Evolutionary conservation across 1,284 basidiomycete genomes (phyloP), one percentile per base, ranked within the genome.

Genomic region (Marasmius sp.): DNA sequence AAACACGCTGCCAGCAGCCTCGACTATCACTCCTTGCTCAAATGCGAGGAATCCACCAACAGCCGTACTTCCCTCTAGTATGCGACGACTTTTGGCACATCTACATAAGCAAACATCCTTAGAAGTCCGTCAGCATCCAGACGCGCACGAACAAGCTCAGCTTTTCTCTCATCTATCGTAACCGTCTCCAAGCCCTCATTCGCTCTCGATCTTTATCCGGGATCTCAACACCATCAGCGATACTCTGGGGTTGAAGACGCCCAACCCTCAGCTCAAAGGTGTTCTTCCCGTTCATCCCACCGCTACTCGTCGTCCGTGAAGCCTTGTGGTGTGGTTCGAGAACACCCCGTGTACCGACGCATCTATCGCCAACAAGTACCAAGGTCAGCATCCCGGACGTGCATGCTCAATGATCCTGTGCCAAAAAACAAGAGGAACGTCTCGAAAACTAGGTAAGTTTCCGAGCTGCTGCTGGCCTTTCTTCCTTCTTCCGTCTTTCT

Each of bases 381-480:
- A 84, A 70, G 93, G 80, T 82, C 64, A 85, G 97, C 72, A 91
- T 85, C 65, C 93, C 93, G 36, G 91, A 89, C 61, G 82, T 85
- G 67, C 86, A 89, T 73, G 81, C 86, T 51, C 95, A 86, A 76
- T 92, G 98, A 81, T 97, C 99, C 86, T 91, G n/a, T n/a, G n/a
- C n/a, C n/a, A n/a, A n/a, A 92, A 79, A 99, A 97, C 65, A 83
- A 87, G 72, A 85, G 92, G 73, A 86, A 89, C 73, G 94, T 97
- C 62, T 85, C 89, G 69, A 96, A 92, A 82, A 97, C 95, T 75
- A 96, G 95, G 94, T 96, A 71, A 66, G 92, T 83, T 59, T 37
- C 56, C 59, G 60, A 56, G 57, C 59, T 62, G 56, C 57, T 62
- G 59, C 62, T 57, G 47, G 27, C 18, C 63, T 51, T n/a, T n/a